Evolutionary conservation across 2,329 filamentous ascomycete species (phyloP).

Genomic region (Colletotrichum limetticola): DNA sequence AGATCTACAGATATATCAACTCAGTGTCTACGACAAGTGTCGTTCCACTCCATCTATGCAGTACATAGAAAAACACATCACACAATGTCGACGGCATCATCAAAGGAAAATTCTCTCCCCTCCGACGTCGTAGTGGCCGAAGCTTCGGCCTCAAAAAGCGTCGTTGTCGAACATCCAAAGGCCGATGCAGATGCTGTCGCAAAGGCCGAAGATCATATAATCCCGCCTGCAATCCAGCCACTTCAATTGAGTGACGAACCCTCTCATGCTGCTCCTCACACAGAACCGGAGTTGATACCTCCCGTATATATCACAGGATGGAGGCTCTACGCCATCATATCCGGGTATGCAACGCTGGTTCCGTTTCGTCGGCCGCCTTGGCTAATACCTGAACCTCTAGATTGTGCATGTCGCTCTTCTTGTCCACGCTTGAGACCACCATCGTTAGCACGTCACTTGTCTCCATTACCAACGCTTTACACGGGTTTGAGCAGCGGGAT

Average conservation of each 20-base stretch:
- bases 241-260: background rate
- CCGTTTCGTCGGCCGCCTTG: too few relatives aligned
- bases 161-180: background rate
- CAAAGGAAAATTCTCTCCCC: background rate
- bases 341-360: background rate
- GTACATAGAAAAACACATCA: background rate
- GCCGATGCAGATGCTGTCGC: slow-evolving; percentile 6
- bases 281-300: background rate
- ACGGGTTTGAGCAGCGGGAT: slow-evolving; percentile 46
- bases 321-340: slow-evolving; percentile 14
- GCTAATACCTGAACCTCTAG: background rate
- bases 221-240: background rate
- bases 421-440: slow-evolving; percentile 58
- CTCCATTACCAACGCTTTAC: slow-evolving; percentile 52
- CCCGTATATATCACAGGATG: slow-evolving; percentile 10
- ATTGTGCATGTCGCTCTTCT: slow-evolving; percentile 43
- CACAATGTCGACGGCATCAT: background rate
- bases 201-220: slow-evolving; percentile 2
- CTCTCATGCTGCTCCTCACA: background rate
- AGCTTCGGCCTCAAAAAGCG: background rate
- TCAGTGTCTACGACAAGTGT: background rate
- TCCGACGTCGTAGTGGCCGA: background rate
- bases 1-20: background rate
- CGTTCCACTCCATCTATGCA: background rate
- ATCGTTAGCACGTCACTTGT: slow-evolving; percentile 61